Conservation (phyloP, 108 stramenopile genomes). For the Cyclostephanos tholiformis region DNA sequence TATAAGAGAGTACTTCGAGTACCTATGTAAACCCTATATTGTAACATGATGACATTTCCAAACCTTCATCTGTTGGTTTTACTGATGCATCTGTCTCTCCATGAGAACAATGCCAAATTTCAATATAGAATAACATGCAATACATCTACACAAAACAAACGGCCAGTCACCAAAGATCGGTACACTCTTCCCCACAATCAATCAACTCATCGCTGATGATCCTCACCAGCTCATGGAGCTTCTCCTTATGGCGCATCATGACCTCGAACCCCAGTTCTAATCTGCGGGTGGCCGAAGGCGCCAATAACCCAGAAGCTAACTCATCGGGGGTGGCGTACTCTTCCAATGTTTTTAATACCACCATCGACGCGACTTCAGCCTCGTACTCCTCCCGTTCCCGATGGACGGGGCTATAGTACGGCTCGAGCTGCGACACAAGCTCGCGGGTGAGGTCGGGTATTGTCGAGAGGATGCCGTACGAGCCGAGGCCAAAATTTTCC, state of each 20-base stretch:
- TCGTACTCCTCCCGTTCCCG: conserved; percentile 61
- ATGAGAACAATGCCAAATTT: no score
- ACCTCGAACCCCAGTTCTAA: conserved; percentile 52
- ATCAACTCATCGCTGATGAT: conserved; percentile 50
- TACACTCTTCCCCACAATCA: conserved; percentile 78
- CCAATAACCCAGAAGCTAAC: conserved; percentile 46
- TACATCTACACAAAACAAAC: no score
- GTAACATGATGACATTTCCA: no score
- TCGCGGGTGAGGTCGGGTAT: conserved; percentile 54
- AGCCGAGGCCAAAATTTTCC: conserved; percentile 67
- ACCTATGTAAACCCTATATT: no score
- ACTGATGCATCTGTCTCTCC: no score
- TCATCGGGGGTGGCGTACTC: conserved; percentile 38
- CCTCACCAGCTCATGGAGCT: conserved; percentile 47
- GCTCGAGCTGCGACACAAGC: conserved; percentile 40
- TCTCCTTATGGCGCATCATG: conserved; percentile 54
- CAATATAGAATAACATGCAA: no score
- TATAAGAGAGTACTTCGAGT: no score
- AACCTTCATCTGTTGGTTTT: no score
- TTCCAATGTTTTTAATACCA: conserved; percentile 52
- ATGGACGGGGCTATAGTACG: conserved; percentile 56
- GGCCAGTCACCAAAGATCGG: conserved; percentile 55
- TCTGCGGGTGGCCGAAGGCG: conserved; percentile 56
- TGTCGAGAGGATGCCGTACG: conserved; percentile 46
- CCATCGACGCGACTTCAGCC: conserved; percentile 61